Base-by-base conservation (phyloP, 2,329 filamentous ascomycete genomes). In the Sphaerulina populicola region DNA sequence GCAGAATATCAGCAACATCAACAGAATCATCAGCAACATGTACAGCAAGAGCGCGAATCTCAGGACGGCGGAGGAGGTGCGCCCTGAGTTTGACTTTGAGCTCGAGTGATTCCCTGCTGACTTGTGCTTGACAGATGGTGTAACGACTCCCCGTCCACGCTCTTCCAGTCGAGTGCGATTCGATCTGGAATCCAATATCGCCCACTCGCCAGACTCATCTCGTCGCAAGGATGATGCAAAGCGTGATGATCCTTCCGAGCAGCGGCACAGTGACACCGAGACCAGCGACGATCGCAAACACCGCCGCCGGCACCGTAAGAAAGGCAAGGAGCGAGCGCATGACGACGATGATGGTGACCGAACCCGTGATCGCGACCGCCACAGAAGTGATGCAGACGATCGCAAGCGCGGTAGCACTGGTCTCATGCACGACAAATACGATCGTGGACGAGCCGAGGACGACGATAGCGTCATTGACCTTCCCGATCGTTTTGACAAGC, bases 401-500 rank as follows among this genome's bases (percentile, higher is more conserved):
- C 53, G 47, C 31, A 47, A 48, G 18, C 53, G 51, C 15, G 56
- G 45, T 47, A 54, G 51, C 36, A 40, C 43, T 21, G 52, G 41
- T 33, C 46, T 60, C 40, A 62, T 60, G 60, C 56, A 58, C 44
- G 61, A 63, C 49, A 53, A 59, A 41, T 61, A 63, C 52, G 63
- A 65, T 40, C 59, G 52, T 21, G 52, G 54, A 15, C 54, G 49
- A 12, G 44, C 33, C n/a, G 60, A 54, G 11, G 59, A 62, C 4
- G 60, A 57, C 5, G 64, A 67, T 23, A 58, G 60, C 14, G 68
- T 65, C 14, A 60, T 68, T 33, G 67, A 69, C 14, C 53, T 69
- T 8, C 67, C 67, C 10, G 54, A 63, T n/a, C 56, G 67, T 0
- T 69, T 69, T 44, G 67, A 69, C 39, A 59, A 65, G 56, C 48